Percentiles rank a stretch among this genome's conserved stretches.
Evolutionary conservation across 352 stramenopile species (phyloP).

Genomic region (Phytophthora pisi): DNA sequence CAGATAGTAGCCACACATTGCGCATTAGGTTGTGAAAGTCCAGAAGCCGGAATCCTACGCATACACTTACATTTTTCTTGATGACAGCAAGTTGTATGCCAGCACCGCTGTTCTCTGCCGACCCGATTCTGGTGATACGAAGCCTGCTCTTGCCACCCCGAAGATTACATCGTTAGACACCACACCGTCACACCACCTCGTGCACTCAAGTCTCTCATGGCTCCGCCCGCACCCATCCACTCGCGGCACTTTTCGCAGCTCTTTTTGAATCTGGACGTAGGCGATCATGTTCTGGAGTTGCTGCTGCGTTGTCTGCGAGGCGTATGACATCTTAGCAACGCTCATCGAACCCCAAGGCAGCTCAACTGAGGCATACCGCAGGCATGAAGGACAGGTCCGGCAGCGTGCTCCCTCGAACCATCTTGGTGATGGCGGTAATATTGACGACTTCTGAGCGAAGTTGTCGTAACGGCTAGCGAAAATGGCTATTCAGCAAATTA

Average conservation of each 20-base stretch:
- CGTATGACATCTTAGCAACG: neutral
- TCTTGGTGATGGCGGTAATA: neutral
- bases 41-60: neutral
- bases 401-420: slow-evolving; percentile 15
- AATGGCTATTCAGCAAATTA: slow-evolving; percentile 6
- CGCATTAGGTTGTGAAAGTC: neutral
- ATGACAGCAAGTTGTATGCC: slow-evolving; percentile 44
- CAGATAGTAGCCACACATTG: neutral
- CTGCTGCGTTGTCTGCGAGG: slow-evolving; percentile 50
- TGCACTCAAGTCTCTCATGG: neutral
- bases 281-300: slow-evolving; percentile 70
- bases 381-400: slow-evolving; percentile 35
- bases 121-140: slow-evolving; percentile 39
- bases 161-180: slow-evolving; percentile 13
- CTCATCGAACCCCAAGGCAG: neutral
- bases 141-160: slow-evolving; percentile 17
- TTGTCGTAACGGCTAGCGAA: slow-evolving; percentile 15
- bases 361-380: slow-evolving; percentile 6
- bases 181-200: neutral
- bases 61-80: slow-evolving; percentile 42
- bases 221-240: slow-evolving; percentile 60
- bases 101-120: slow-evolving; percentile 25
- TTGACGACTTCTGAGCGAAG: slow-evolving; percentile 12
- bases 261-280: slow-evolving; percentile 52
- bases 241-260: slow-evolving; percentile 51